Percentiles rank a stretch among this genome's conserved stretches.
phyloP scores from a whole-genome alignment of 2,329 filamentous ascomycete species.

The Sclerotinia spermophila region DNA sequence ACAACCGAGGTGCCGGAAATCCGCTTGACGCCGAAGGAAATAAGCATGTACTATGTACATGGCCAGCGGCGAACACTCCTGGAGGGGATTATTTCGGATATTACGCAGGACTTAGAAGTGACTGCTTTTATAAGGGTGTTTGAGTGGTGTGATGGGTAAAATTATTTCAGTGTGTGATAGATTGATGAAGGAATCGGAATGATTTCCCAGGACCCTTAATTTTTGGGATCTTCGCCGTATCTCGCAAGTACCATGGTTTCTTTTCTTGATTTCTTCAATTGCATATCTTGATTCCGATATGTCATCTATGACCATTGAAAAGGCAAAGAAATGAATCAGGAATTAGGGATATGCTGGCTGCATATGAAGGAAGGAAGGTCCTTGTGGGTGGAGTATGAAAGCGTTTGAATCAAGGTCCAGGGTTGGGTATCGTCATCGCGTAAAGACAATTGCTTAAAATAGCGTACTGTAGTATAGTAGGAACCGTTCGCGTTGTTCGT shows the following conservation, averaged over 20 bases:
- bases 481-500: neutral
- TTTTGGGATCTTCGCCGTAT: neutral
- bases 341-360: neutral
- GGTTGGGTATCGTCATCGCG: neutral
- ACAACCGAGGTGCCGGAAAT: constrained; percentile 4
- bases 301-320: neutral
- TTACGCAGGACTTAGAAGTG: neutral
- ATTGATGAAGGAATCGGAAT: neutral
- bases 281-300: neutral
- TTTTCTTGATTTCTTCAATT: neutral
- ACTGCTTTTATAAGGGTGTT: neutral
- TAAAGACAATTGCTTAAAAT: neutral
- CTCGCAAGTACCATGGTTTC: neutral
- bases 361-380: neutral
- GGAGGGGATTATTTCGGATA: constrained; percentile 7
- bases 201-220: constrained; percentile 4
- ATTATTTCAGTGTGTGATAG: neutral
- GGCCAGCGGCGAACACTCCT: neutral
- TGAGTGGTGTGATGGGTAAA: neutral
- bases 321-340: neutral
- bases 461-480: neutral
- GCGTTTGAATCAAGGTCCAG: neutral
- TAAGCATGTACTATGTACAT: neutral
- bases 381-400: neutral
- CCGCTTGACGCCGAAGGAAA: constrained; percentile 6